Base-by-base conservation (phyloP, 805 yeast genomes). In the Torulaspora maleeae region DNA sequence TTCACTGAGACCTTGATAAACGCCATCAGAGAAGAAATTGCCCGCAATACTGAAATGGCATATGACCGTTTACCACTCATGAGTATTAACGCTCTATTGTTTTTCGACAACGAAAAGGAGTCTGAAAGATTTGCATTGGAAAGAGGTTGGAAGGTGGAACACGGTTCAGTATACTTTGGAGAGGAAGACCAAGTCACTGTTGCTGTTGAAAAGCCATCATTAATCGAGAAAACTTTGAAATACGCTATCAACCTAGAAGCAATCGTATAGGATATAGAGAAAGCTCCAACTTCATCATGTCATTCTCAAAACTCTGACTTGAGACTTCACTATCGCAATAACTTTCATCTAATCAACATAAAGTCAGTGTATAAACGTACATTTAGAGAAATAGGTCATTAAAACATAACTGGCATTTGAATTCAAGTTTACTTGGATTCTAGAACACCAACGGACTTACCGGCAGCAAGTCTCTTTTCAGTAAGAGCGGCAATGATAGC, bases 401-500 rank as follows among this genome's bases (percentile, higher is more conserved):
- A 44, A 40, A 44, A 36, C 40, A 36, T 44, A 38, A 38, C 48
- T 37, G 38, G 27, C 22, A 32, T 44, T 33, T 37, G 17, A 33
- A 29, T 34, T n/a, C 40, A 35, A 19, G 27, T 24, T 40, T 36
- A 44, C 36, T 40, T 29, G 32, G 48, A 39, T 24, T 39, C 57
- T 20, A 51, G 53, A 35, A 69, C 60, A 59, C 91, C 91, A 50
- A 85, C 82, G 50, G 87, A 79, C 60, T 76, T 68, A 38, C 91
- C 91, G 49, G 77, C 74, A 54, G 72, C 75, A 60, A 83, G 73
- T 73, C 99, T 83, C 67, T 79, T 75, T 67, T 84, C 79, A 47
- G 98, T 84, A 68, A 91, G 78, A 36, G 98, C 97, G 44, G 99
- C 98, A 70, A 93, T 91, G 59, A 91, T 78, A 42, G 98, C 99